Evolutionary conservation across 208 protist genomes (phyloP).

Genomic region (Acanthamoeba castellanii): DNA sequence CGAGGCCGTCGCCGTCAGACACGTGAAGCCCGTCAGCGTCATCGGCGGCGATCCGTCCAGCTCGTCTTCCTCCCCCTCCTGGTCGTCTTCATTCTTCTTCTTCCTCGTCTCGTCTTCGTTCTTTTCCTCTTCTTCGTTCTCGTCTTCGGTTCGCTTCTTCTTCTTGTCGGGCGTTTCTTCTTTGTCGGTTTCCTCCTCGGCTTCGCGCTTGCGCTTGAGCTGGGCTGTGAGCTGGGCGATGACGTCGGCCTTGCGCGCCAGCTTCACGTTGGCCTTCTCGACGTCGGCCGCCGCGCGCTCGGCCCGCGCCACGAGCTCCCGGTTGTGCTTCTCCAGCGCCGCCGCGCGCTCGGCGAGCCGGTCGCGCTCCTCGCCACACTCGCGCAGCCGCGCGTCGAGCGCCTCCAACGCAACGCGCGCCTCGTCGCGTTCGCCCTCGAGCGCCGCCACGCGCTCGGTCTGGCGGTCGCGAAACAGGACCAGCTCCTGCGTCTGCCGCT

Average conservation of each 20-base stretch:
- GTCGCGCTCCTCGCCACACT: background rate
- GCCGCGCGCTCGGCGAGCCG: background rate
- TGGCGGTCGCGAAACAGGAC: background rate
- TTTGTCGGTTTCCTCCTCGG: background rate
- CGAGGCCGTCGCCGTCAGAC: background rate
- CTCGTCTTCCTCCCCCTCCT: background rate
- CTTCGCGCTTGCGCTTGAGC: background rate
- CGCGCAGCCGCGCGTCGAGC: background rate
- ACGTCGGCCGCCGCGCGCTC: background rate
- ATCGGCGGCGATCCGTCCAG: background rate
- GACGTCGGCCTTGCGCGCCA: background rate
- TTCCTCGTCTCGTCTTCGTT: background rate
- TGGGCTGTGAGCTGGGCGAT: background rate
- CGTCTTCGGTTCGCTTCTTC: background rate
- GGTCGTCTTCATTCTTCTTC: too few species aligned
- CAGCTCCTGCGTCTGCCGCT: background rate
- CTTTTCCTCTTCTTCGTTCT: background rate
- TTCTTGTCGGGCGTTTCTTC: background rate
- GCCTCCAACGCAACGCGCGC: background rate
- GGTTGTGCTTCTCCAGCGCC: background rate
- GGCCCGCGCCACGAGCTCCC: background rate
- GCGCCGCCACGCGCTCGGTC: background rate
- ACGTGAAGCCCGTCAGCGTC: conserved; percentile 15
- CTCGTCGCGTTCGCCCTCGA: background rate
- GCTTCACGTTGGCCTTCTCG: background rate